Conservation (phyloP, 768 basidiomycete species). For the Termitomyces sp. region DNA sequence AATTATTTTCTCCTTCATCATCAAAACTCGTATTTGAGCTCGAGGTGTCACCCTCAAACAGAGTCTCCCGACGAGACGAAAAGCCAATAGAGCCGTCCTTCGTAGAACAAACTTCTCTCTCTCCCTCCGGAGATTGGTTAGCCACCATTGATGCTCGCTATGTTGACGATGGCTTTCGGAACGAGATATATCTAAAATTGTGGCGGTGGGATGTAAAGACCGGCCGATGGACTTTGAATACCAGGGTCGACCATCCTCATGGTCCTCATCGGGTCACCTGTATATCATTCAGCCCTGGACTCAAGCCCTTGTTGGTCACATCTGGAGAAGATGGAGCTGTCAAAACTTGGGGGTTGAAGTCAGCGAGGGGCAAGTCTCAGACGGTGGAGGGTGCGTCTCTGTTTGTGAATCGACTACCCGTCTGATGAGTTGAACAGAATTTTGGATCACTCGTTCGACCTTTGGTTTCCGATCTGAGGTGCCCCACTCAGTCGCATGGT, state of each 20-base stretch:
- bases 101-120: conserved; percentile 70
- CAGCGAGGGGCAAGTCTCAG: conserved; percentile 42
- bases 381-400: conserved; percentile 48
- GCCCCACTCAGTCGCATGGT: conserved; percentile 73
- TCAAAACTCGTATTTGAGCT: conserved; percentile 79
- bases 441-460: conserved; percentile 80
- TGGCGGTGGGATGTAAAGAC: conserved; percentile 81
- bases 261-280: conserved; percentile 60
- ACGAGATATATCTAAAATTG: conserved; percentile 81
- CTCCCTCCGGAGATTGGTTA: conserved; percentile 81
- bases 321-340: conserved; percentile 73
- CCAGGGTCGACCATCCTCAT: conserved; percentile 88
- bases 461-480: conserved; percentile 66
- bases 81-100: conserved; percentile 71
- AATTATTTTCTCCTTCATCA: conserved; percentile 77
- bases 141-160: conserved; percentile 82
- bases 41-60: conserved; percentile 92
- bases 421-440: conserved; percentile 39
- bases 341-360: conserved; percentile 77
- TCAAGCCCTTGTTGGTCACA: conserved; percentile 53
- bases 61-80: conserved; percentile 80
- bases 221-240: conserved; percentile 74
- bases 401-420: no score
- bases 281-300: conserved; percentile 64
- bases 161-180: conserved; percentile 61